Evolutionary conservation across 495 filamentous ascomycete genomes (phyloP).

Genomic region (Penicillium desertorum): DNA sequence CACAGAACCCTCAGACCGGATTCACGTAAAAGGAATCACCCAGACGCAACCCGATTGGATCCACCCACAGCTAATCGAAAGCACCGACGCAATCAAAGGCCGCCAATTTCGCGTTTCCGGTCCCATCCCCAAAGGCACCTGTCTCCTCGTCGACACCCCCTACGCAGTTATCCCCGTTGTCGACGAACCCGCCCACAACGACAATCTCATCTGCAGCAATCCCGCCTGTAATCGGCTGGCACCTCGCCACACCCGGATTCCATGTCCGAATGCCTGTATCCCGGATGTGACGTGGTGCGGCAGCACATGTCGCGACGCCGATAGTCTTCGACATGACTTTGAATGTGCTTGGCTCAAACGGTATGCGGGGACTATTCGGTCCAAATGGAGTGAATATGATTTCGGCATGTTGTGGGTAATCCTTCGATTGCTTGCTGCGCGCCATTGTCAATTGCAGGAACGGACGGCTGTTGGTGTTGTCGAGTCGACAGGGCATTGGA

Average conservation of each 20-base stretch:
- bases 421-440: constrained; percentile 37
- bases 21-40: constrained; percentile 13
- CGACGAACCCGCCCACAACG: constrained; percentile 25
- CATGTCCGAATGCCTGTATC: constrained; percentile 32
- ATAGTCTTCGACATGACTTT: constrained; percentile 33
- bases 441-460: constrained; percentile 19
- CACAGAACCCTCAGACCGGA: constrained; percentile 13
- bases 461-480: background rate
- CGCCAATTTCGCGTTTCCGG: constrained; percentile 35
- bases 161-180: constrained; percentile 40
- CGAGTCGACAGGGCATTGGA: constrained; percentile 7
- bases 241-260: constrained; percentile 8
- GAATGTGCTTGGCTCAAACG: constrained; percentile 41
- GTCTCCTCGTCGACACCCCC: constrained; percentile 36
- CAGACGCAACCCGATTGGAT: constrained; percentile 29
- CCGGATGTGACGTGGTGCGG: constrained; percentile 40
- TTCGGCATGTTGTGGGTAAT: constrained; percentile 47
- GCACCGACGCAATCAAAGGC: constrained; percentile 35
- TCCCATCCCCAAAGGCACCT: constrained; percentile 30
- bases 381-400: constrained; percentile 40
- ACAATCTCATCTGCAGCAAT: constrained; percentile 38
- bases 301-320: constrained; percentile 23
- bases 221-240: constrained; percentile 31
- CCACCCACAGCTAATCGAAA: constrained; percentile 37
- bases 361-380: constrained; percentile 28